A percentile compares a stretch with the other conserved stretches of the same genome.
Evolutionary conservation across 805 yeast genomes (phyloP).

Genomic region (Candida manassasensis): DNA sequence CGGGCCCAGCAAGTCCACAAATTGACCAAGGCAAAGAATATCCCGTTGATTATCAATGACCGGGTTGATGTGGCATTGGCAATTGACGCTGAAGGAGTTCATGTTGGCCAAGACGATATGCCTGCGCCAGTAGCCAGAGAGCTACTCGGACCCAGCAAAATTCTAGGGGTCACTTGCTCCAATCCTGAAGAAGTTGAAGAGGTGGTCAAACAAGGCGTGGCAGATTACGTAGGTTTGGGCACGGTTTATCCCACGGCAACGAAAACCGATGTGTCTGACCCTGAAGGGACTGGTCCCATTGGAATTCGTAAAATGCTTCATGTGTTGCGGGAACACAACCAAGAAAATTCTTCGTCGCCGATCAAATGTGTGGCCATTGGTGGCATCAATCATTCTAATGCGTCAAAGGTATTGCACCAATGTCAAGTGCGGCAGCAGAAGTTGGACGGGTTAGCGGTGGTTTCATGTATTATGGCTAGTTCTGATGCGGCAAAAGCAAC

Average conservation of each 20-base stretch:
- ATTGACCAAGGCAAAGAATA: conserved; percentile 51
- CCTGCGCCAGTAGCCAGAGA: conserved; percentile 51
- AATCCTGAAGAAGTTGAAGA: conserved; percentile 49
- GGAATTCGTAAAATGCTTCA: conserved; percentile 56
- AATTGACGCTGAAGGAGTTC: conserved; percentile 85
- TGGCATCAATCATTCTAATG: conserved; percentile 64
- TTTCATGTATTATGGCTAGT: conserved; percentile 76
- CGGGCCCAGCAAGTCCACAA: conserved; percentile 58
- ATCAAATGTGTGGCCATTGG: conserved; percentile 75
- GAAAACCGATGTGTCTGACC: conserved; percentile 52
- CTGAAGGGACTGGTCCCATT: conserved; percentile 52
- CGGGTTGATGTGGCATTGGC: conserved; percentile 88
- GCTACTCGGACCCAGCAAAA: conserved; percentile 67
- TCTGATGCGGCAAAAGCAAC: conserved; percentile 52
- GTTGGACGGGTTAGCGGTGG: conserved; percentile 84
- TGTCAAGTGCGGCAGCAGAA: conserved; percentile 41
- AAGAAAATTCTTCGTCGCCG: conserved; percentile 20
- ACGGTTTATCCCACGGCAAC: conserved; percentile 73
- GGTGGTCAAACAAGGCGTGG: conserved; percentile 45
- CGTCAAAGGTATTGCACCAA: conserved; percentile 51
- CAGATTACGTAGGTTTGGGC: conserved; percentile 85
- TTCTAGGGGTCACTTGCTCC: conserved; percentile 75
- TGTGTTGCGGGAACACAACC: conserved; percentile 30
- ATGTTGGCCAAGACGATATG: conserved; percentile 92
- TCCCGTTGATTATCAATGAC: conserved; percentile 83